phyloP scores from a whole-genome alignment of 345 rosid genomes.

The Eucalyptus lansdowneana region DNA sequence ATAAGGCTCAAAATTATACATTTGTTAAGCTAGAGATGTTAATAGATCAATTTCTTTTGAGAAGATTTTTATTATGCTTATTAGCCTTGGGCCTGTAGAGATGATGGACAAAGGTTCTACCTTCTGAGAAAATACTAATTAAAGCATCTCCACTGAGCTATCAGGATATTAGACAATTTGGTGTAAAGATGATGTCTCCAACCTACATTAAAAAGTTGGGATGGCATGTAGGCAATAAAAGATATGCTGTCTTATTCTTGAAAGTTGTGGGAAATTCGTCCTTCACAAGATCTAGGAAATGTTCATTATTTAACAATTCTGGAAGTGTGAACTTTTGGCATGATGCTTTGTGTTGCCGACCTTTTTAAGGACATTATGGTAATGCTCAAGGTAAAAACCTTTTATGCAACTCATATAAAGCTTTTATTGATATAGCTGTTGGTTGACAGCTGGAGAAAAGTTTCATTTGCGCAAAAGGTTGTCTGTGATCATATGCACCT shows the following conservation, averaged over 20 bases:
- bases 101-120: background rate
- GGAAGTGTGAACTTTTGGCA: accelerated
- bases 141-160: background rate
- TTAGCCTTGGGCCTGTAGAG: background rate
- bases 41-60: background rate
- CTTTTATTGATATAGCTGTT: background rate
- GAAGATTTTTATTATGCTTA: background rate
- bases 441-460: background rate
- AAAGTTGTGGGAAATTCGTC: background rate
- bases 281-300: background rate
- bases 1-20: background rate
- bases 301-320: background rate
- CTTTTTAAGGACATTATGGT: background rate
- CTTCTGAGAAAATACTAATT: background rate
- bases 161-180: background rate
- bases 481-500: background rate
- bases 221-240: background rate
- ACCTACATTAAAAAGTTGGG: background rate
- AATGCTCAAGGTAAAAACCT: background rate
- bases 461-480: background rate
- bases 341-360: background rate
- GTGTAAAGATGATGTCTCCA: background rate
- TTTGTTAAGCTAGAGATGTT: background rate
- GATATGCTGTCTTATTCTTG: background rate
- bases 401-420: background rate